Conservation (phyloP, 2,329 filamentous ascomycete genomes). For the Fusarium dimerum region DNA sequence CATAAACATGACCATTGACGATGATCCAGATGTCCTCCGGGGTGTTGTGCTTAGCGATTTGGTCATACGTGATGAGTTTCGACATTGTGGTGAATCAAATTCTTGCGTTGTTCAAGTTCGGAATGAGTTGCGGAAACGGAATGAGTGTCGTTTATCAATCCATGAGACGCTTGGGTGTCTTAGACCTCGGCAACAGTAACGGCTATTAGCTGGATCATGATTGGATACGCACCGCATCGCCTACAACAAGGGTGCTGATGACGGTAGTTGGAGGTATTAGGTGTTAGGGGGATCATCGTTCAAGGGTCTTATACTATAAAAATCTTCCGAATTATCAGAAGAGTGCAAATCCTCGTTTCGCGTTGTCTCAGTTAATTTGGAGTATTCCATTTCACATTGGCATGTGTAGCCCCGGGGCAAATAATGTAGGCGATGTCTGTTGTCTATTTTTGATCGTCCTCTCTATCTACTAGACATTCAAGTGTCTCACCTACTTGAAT, state of each 20-base stretch:
- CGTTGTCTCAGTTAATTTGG: too few relatives aligned
- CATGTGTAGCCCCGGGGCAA: too few relatives aligned
- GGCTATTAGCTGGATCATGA: neutral
- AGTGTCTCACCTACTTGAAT: too few relatives aligned
- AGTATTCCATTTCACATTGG: too few relatives aligned
- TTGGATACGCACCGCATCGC: neutral
- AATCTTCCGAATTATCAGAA: too few relatives aligned
- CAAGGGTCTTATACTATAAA: too few relatives aligned
- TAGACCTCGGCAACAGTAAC: neutral
- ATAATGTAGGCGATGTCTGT: too few relatives aligned
- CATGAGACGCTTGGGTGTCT: neutral
- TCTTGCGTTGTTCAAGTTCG: too few relatives aligned
- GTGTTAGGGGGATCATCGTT: too few relatives aligned
- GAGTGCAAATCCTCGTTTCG: too few relatives aligned
- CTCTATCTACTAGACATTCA: neutral
- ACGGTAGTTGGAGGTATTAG: neutral
- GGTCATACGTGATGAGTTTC: conserved; percentile 37
- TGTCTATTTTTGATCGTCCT: neutral
- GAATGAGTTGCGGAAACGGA: too few relatives aligned
- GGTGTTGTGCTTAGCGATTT: conserved; percentile 48
- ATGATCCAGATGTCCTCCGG: conserved; percentile 63
- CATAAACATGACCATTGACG: conserved; percentile 66
- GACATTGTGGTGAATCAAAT: conserved; percentile 15
- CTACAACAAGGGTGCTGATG: neutral
- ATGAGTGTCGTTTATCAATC: too few relatives aligned